These are phyloP conservation scores for Corinectria fuckeliana DNA, from an alignment of 2,329 filamentous ascomycete genomes.

Conservation along the genomic window DNA sequence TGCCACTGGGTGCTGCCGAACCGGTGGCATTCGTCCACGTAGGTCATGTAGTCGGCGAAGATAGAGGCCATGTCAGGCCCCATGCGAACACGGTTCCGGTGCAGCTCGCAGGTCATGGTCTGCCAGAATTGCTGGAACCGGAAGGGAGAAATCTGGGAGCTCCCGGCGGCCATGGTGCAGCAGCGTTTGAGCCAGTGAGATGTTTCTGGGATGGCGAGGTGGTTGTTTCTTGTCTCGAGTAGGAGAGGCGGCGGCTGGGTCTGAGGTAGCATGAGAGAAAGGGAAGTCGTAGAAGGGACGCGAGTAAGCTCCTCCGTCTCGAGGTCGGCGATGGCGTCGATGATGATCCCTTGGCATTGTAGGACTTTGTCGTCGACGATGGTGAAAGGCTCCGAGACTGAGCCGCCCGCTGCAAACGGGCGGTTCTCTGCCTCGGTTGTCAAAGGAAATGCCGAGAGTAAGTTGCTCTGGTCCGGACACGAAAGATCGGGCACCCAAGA, in stretches of 20 bases:
- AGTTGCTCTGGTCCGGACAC: neutral
- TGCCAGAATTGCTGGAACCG: neutral
- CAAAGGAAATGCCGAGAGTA: neutral
- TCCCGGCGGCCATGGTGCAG: neutral
- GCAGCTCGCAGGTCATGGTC: neutral
- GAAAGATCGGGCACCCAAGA: neutral
- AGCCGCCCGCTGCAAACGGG: neutral
- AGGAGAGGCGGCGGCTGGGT: neutral
- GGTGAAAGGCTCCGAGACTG: neutral
- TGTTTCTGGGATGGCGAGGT: neutral
- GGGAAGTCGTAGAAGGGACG: neutral
- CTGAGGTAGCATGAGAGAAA: neutral
- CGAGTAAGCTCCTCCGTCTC: neutral
- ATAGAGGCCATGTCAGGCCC: neutral
- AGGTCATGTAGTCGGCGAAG: neutral
- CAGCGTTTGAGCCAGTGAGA: neutral
- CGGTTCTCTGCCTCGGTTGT: neutral
- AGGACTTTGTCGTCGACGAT: neutral
- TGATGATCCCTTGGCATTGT: neutral
- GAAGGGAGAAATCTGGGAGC: neutral
- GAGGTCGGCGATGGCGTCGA: neutral
- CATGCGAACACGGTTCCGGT: neutral
- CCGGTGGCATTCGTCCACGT: neutral
- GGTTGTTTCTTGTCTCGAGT: neutral
- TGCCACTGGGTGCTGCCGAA: neutral